These are phyloP conservation scores for Lycium barbarum DNA, from an alignment of 257 asterid species.

Conservation along the genomic window DNA sequence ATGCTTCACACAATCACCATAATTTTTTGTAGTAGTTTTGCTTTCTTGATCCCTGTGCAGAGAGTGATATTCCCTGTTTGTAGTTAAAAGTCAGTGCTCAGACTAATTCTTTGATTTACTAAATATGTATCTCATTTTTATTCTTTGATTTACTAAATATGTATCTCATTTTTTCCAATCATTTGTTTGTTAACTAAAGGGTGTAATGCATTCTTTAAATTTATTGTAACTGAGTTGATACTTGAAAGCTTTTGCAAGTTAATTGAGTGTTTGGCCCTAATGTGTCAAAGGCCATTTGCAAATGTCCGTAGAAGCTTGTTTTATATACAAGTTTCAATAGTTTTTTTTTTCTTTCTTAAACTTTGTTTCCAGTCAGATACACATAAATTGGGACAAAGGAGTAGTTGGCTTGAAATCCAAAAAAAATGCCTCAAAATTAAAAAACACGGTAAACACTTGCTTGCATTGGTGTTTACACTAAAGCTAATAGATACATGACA, in stretches of 20 bases:
- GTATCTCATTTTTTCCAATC: not conserved
- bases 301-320: not conserved
- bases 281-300: not conserved
- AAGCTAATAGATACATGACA: no score
- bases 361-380: not conserved
- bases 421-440: not conserved
- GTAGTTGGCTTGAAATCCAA: not conserved
- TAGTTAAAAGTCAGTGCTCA: not conserved
- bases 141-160: not conserved
- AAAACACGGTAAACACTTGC: no score
- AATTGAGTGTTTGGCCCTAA: not conserved
- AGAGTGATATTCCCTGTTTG: not conserved
- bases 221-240: constrained; percentile 7
- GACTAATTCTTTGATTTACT: constrained; percentile 9
- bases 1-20: not conserved
- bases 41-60: not conserved
- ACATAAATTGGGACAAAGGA: no score
- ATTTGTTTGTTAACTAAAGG: constrained; percentile 1
- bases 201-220: constrained; percentile 12
- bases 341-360: not conserved
- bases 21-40: constrained; percentile 1
- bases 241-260: not conserved
- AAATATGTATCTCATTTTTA: not conserved
- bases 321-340: not conserved
- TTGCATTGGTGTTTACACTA: no score